Conservation (phyloP, 257 asterid genomes). For the Przewalskia tangutica region DNA sequence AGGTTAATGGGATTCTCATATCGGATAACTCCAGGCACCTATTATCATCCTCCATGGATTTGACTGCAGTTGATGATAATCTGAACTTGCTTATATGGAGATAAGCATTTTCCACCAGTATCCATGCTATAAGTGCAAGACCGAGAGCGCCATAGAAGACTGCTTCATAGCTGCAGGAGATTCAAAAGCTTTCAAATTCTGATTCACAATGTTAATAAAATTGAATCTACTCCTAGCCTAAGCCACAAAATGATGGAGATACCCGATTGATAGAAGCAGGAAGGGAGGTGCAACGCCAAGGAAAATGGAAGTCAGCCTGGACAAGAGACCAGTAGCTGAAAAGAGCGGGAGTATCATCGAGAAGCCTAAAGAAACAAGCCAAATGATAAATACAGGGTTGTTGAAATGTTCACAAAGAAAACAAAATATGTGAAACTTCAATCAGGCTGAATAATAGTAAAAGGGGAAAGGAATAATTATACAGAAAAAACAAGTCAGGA, state of each 20-base stretch:
- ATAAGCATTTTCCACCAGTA: slow-evolving; percentile 66
- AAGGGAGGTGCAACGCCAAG: slow-evolving; percentile 96
- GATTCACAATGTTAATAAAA: background rate
- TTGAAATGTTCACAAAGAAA: background rate
- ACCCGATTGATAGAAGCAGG: slow-evolving; percentile 95
- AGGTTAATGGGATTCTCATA: slow-evolving; percentile 77
- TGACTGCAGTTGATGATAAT: slow-evolving; percentile 30
- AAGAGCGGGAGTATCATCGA: slow-evolving; percentile 86
- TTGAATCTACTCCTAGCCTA: background rate
- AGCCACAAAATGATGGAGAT: slow-evolving; percentile 13
- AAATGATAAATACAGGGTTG: background rate
- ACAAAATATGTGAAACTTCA: background rate
- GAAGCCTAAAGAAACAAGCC: slow-evolving; percentile 37
- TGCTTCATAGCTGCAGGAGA: slow-evolving; percentile 81
- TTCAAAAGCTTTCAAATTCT: background rate
- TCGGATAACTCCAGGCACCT: slow-evolving; percentile 63
- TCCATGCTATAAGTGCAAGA: slow-evolving; percentile 89
- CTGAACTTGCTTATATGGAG: slow-evolving; percentile 34
- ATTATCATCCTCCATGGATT: slow-evolving; percentile 39
- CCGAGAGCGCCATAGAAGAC: slow-evolving; percentile 81
- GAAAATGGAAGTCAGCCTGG: slow-evolving; percentile 79
- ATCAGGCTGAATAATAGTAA: background rate
- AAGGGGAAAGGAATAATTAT: background rate
- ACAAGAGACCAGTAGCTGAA: slow-evolving; percentile 59
- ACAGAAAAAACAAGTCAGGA: background rate